Evolutionary conservation across 2,329 filamentous ascomycete genomes (phyloP).

Genomic region (Emericellopsis atlantica): DNA sequence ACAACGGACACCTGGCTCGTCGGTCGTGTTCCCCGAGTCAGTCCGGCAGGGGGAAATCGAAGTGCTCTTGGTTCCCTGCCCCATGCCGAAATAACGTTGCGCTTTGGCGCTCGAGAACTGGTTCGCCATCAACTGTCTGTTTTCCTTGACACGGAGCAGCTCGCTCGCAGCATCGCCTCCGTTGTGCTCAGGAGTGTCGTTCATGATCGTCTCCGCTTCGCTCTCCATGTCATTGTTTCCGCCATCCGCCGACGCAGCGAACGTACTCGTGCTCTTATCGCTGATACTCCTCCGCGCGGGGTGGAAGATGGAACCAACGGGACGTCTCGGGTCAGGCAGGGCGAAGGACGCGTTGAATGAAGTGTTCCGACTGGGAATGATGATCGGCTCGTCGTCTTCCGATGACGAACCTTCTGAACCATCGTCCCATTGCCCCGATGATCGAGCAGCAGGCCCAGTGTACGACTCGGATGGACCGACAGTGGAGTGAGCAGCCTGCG

Average conservation of each 20-base stretch:
- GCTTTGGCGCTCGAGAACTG: background rate
- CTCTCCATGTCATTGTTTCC: slow-evolving; percentile 35
- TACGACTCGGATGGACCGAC: slow-evolving; percentile 6
- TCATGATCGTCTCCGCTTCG: slow-evolving; percentile 45
- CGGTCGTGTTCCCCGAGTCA: slow-evolving; percentile 8
- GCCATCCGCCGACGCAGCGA: slow-evolving; percentile 11
- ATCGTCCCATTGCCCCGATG: slow-evolving; percentile 23
- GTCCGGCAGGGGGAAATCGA: slow-evolving; percentile 36
- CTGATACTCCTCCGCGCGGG: slow-evolving; percentile 33
- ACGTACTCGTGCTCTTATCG: slow-evolving; percentile 32
- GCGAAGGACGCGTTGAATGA: slow-evolving; percentile 43
- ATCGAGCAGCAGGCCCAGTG: slow-evolving; percentile 11
- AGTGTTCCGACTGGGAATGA: slow-evolving; percentile 47
- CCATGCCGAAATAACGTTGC: background rate
- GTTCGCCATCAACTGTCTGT: slow-evolving; percentile 21
- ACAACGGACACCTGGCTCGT: slow-evolving; percentile 37
- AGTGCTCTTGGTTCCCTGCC: slow-evolving; percentile 11
- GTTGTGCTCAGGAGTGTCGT: slow-evolving; percentile 26
- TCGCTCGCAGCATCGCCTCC: slow-evolving; percentile 47
- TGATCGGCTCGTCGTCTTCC: slow-evolving; percentile 51
- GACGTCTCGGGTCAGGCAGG: slow-evolving; percentile 38
- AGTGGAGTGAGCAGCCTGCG: slow-evolving; percentile 33
- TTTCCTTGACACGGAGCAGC: slow-evolving; percentile 43
- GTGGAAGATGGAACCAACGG: slow-evolving; percentile 34
- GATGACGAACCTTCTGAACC: slow-evolving; percentile 38